Base-by-base conservation (phyloP, 2,329 filamentous ascomycete genomes). In the Ciborinia camelliae region DNA sequence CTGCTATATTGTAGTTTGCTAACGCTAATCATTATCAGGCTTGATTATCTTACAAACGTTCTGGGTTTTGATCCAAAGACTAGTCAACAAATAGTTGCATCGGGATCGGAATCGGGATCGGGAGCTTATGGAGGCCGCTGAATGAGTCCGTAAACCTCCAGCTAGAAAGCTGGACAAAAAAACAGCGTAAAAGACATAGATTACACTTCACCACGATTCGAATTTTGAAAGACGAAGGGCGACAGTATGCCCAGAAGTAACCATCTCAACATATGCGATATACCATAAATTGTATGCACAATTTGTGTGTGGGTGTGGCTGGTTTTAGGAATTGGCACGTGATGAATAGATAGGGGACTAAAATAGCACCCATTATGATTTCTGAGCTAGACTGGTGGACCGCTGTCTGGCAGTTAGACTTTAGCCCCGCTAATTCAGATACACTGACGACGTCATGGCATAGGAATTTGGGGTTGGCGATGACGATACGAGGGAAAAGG, bases 31-130 rank as follows among this genome's bases (percentile, higher is more conserved):
- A 23, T 41, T 10, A 23, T 57, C 20, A 89, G 86, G 73, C 81
- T 87, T 71, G 84, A 88, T 70, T 89, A 88, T 75, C 79, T 89
- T 59, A 82, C 84, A 48, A 85, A 84, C 70, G 79, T 87, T n/a
- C 82, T 88, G 58, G 86, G 86, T 8, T 72, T 70, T 41, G 72
- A 73, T 67, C 20, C 50, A 32, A 61, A 57, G 10, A 70, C 65
- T 20, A 70, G 70, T 54, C 69, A 73, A 63, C 67, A 71, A 41
- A 55, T 74, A 51, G 68, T 73, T 23, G 53, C 59, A 9, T 51
- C 54, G 20, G 52, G 35, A 6, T 23, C 39, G n/a, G 65, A 70
- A 9, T 51, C 58, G 28, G 55, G 41, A 12, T 30, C 41, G 30
- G 65, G 70, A 37, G 68, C 59, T 18, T 50, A 70, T 50, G 69